Evolutionary conservation across 352 stramenopile genomes (phyloP), one percentile per base, ranked within the genome.

Genomic region (Phytophthora megakarya): DNA sequence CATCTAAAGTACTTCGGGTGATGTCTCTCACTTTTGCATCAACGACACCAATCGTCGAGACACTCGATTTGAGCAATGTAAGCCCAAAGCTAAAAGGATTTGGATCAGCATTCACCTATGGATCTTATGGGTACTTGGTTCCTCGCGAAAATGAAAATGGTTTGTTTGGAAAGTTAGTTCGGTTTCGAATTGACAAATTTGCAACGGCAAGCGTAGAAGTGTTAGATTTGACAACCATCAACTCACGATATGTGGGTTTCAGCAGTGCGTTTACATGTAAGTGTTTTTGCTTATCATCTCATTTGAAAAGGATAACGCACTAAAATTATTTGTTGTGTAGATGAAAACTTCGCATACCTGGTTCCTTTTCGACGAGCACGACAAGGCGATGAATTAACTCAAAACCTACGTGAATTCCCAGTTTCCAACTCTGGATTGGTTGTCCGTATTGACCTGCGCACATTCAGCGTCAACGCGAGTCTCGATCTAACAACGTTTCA

Each of bases 341-440:
- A 92, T 52, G 80, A 79, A 37, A 69, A 75, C 5, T 77, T 73
- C n/a, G 77, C 81, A 12, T 94, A 87, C 37, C 53, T 94, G 2
- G 73, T 91, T 11, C 81, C 81, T 1, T 81, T 85, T 15, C 63
- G 65, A 8, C 67, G 81, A 11, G 74, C 83, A 11, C 57, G 75
- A 5, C 45, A 65, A 22, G 69, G 56, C 2, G 73, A 91, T 16
- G 80, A 92, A 46, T 56, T 73, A n/a, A 82, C 81, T 0, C 72
- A 60, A 25, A 92, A 89, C 40, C 44, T 92, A 28, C 79, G 83
- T 37, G 81, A 94, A 57, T 92, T 94, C 40, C 80, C 83, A 4
- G 81, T 83, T 13, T 69, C 75, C 0, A 89, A 78, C 53, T 90
- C 85, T 2, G 85, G 85, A 3, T 38, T 88, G 21, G 53, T 92